phyloP scores from a whole-genome alignment of 352 stramenopile genomes.

The Aphanomyces astaci region DNA sequence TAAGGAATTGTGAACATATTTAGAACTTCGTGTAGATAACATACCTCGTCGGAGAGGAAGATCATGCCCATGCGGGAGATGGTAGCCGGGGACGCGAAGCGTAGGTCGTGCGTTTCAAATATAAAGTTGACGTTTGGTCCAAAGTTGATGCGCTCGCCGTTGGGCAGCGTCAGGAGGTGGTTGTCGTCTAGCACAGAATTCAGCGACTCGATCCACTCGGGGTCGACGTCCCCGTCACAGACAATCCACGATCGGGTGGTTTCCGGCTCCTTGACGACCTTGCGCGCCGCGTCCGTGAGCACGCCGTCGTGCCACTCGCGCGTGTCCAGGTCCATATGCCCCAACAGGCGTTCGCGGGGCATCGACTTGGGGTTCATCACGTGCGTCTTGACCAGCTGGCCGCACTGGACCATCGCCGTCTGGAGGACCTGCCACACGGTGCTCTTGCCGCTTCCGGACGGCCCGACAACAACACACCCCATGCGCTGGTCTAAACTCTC shows the following conservation, averaged over 20 bases:
- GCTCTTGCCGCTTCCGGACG: slow-evolving; percentile 89
- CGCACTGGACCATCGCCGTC: slow-evolving; percentile 73
- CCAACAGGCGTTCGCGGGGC: slow-evolving; percentile 83
- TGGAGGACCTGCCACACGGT: slow-evolving; percentile 92
- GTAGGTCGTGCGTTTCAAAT: slow-evolving; percentile 94
- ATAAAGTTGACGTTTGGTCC: slow-evolving; percentile 94
- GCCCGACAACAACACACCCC: slow-evolving; percentile 91
- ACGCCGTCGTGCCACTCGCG: slow-evolving; percentile 94
- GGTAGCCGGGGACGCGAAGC: slow-evolving; percentile 92
- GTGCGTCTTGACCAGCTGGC: slow-evolving; percentile 85
- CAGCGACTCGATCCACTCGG: slow-evolving; percentile 94
- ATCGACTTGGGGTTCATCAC: slow-evolving; percentile 97
- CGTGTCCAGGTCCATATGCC: slow-evolving; percentile 93
- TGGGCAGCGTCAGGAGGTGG: slow-evolving; percentile 92
- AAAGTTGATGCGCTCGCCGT: slow-evolving; percentile 94
- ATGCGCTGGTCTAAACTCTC: slow-evolving; percentile 93
- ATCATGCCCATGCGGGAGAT: slow-evolving; percentile 97
- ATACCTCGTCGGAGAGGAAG: slow-evolving; percentile 90
- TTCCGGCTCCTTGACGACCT: slow-evolving; percentile 86
- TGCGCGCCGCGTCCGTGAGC: slow-evolving; percentile 85
- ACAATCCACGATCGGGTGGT: slow-evolving; percentile 91
- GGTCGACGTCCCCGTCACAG: slow-evolving; percentile 94
- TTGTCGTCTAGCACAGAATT: slow-evolving; percentile 97
- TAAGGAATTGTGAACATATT: too few species aligned
- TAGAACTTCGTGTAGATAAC: too few species aligned